Percentiles rank a stretch among this genome's conserved stretches.
Evolutionary conservation across 2,329 filamentous ascomycete species (phyloP).

Genomic region (Stagonosporopsis vannaccii): DNA sequence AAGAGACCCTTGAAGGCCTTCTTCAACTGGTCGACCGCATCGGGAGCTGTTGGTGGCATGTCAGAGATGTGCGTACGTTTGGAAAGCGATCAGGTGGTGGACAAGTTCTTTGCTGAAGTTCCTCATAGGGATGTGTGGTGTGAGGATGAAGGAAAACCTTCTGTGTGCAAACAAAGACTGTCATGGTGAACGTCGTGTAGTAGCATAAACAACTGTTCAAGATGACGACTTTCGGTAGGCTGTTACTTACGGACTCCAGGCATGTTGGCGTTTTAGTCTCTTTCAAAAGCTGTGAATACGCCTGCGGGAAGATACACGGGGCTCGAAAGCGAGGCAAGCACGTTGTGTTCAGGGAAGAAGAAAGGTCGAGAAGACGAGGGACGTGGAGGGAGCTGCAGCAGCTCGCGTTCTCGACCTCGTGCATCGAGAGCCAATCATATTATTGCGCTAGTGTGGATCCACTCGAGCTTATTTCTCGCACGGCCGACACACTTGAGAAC

Average conservation of each 20-base stretch:
- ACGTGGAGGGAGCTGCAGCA: conserved; percentile 8
- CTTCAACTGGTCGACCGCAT: conserved; percentile 48
- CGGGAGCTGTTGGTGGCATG: conserved; percentile 36
- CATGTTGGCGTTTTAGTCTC: conserved; percentile 34
- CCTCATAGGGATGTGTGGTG: background rate
- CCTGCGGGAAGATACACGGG: background rate
- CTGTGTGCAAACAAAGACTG: background rate
- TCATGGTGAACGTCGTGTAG: background rate
- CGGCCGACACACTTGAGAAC: conserved; percentile 2
- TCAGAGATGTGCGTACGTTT: background rate
- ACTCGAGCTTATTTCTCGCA: conserved; percentile 14
- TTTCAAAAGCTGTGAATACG: background rate
- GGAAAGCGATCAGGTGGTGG: background rate
- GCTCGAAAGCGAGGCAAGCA: background rate
- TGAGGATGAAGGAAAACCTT: background rate
- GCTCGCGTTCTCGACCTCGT: conserved; percentile 8
- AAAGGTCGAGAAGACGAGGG: conserved; percentile 7
- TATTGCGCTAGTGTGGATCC: background rate
- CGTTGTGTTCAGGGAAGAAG: background rate
- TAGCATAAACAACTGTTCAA: conserved; percentile 2
- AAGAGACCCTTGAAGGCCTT: conserved; percentile 50
- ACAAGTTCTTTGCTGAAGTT: background rate
- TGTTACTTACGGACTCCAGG: conserved; percentile 51
- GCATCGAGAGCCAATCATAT: conserved; percentile 6
- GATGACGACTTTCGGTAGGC: background rate